Evolutionary conservation across 2,329 filamentous ascomycete genomes (phyloP), one percentile per base, ranked within the genome.

Genomic region (Arthrobotrys sphaeroides): DNA sequence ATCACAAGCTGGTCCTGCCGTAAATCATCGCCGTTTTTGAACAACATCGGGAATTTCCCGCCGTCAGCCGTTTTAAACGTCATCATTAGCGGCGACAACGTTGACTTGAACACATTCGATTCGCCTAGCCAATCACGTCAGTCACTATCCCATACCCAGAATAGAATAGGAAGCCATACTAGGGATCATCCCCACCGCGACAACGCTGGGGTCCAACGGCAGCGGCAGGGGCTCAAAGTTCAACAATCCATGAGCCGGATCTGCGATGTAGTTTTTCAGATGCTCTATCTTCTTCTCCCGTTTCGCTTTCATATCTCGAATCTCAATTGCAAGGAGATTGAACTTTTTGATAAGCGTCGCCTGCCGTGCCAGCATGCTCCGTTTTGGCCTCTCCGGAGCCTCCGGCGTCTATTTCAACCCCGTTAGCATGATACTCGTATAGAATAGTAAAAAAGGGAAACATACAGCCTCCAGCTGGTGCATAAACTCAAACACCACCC

Each of bases 401-500:
- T 74, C 70, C 13, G 62, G 9, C 4, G 62, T 67, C 70, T 74
- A 47, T 36, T 16, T 2, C 22, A 18, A 12, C 16, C 49, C n/a
- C 16, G 6, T 60, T 28, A 55, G 51, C 51, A 31, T 33, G 24
- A 28, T 22, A 33, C 2, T 20, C 2, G 18, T 22, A 6, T 20
- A 5, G 5, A n/a, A 24, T 5, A 10, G 45, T 47, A 6, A 5
- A 1, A n/a, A 6, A 13, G 2, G 18, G 6, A 26, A 26, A 57
- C 70, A 16, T 40, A 74, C 70, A 33, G 70, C 62, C 31, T 74
- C 62, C 5, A 85, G 82, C 95, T 92, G 4, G 88, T 86, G 62
- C 93, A 98, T 97, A 82, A 98, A 99, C 80, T 98, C 93, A 80
- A 93, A 99, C 73, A 95, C 94, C 6, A 99, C 92, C 79, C 94